Evolutionary conservation across 148 eudicot species (phyloP).

Genomic region (Nepenthes gracilis): DNA sequence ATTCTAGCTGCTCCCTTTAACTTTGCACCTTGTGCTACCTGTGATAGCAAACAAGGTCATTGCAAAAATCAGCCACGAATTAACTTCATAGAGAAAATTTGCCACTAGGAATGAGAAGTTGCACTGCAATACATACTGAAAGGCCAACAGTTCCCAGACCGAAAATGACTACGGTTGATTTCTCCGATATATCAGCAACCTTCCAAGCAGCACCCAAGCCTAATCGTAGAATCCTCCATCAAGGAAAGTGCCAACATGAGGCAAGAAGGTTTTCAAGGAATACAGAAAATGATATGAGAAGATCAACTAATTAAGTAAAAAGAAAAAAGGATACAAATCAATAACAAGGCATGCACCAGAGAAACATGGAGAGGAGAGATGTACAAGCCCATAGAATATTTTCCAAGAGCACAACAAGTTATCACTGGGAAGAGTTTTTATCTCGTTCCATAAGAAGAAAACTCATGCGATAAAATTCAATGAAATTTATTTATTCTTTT

Average conservation of each 20-base stretch:
- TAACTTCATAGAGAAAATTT: not conserved
- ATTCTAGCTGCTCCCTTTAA: slow-evolving; percentile 72
- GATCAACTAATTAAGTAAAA: not conserved
- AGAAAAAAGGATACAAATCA: too few species aligned
- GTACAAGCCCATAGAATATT: too few species aligned
- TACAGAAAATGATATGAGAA: too few species aligned
- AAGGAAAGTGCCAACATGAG: not conserved
- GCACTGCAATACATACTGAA: slow-evolving; percentile 47
- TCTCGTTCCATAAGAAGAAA: too few species aligned
- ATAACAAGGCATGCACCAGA: too few species aligned
- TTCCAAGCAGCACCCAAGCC: slow-evolving; percentile 99
- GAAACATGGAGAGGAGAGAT: too few species aligned
- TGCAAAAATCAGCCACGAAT: not conserved
- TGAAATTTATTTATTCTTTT: too few species aligned
- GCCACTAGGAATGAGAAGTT: not conserved
- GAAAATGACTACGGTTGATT: slow-evolving; percentile 71
- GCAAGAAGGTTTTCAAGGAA: not conserved
- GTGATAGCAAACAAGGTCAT: not conserved
- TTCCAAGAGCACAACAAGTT: too few species aligned
- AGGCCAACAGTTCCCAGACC: slow-evolving; percentile 99
- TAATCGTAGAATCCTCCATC: slow-evolving; percentile 7
- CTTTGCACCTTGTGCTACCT: slow-evolving; percentile 61
- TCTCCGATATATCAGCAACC: slow-evolving; percentile 67
- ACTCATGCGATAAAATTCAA: too few species aligned
- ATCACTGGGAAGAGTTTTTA: too few species aligned